These are phyloP conservation scores for Brassica juncea DNA, from an alignment of 345 rosid genomes.

Conservation along the genomic window DNA sequence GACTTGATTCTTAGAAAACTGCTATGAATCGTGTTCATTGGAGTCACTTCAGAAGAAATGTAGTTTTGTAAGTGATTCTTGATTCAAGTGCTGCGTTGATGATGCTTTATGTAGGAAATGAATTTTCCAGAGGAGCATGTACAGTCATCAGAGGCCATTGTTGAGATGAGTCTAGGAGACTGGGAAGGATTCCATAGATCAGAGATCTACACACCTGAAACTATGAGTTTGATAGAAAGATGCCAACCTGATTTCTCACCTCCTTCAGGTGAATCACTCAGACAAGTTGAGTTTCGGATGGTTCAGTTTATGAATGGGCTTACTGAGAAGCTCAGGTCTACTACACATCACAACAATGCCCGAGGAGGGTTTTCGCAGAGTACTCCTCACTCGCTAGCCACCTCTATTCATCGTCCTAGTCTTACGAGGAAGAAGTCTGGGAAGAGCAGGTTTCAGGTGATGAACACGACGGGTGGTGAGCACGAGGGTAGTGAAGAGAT, in stretches of 20 bases:
- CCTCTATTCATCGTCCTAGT: slow-evolving; percentile 52
- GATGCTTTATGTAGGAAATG: slow-evolving; percentile 67
- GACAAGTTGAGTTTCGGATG: slow-evolving; percentile 94
- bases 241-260: slow-evolving; percentile 87
- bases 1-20: too few relatives aligned
- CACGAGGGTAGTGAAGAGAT: slow-evolving; percentile 73
- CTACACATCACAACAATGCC: slow-evolving; percentile 46
- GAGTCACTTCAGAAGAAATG: neutral
- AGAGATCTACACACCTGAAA: slow-evolving; percentile 75
- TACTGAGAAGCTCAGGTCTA: slow-evolving; percentile 65
- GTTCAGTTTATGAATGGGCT: slow-evolving; percentile 80
- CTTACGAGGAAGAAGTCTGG: slow-evolving; percentile 81
- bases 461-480: slow-evolving; percentile 43
- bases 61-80: neutral
- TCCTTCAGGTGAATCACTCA: slow-evolving; percentile 88
- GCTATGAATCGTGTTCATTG: slow-evolving; percentile 12
- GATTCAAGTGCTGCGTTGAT: neutral
- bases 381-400: slow-evolving; percentile 16
- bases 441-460: slow-evolving; percentile 84
- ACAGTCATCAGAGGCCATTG: slow-evolving; percentile 70
- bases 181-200: slow-evolving; percentile 81
- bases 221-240: slow-evolving; percentile 64
- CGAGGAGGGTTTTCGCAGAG: slow-evolving; percentile 51
- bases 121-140: slow-evolving; percentile 69
- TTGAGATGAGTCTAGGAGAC: slow-evolving; percentile 83